Base-by-base conservation (phyloP, 2,329 filamentous ascomycete species). In the Fusarium circinatum region DNA sequence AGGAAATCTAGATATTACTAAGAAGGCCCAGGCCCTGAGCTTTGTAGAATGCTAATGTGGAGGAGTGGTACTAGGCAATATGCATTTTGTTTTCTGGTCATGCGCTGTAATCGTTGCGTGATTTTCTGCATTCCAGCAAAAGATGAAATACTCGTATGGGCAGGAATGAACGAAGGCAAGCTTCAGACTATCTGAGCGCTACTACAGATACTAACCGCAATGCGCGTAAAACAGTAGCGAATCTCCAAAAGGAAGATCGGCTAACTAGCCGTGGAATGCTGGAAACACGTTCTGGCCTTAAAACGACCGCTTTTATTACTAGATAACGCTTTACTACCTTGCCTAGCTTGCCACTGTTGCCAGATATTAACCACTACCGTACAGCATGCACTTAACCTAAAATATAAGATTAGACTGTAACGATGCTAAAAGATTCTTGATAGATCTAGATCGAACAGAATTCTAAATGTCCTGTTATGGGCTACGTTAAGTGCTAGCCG, bases 51-150 rank as follows among this genome's bases (percentile, higher is more conserved):
- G 3, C 10, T 4, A 30, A 11, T 30, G 10, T 30, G 30, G 30
- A 30, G 12, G 10, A 30, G 10, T 45, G 9, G 8, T 5, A 8
- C 26, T 49, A 49, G 28, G 20, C 2, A 49, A 32, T 32, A n/a
- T 15, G 14, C 26, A 28, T 13, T 47, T 30, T 14, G 1, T 47
- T 22, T 47, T 22, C 26, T 3, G 6, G 26, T 22, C 15, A 4
- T 10, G 4, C 4, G 12, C 18, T 7, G 3, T 30, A 30, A 10
- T 11, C 5, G 3, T 11, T 30, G 13, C 18, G 26, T 11, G 5
- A 22, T 30, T 22, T 30, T 48, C 14, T 30, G 1, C 45, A 48
- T 48, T 48, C 28, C 45, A 15, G 24, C 18, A 22, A 28, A 28
- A 30, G 30, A 30, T 30, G 30, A 30, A 30, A 30, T 12, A 12